These are phyloP conservation scores for Penicilliopsis zonata DNA, from an alignment of 495 filamentous ascomycete species.

Conservation along the genomic window DNA sequence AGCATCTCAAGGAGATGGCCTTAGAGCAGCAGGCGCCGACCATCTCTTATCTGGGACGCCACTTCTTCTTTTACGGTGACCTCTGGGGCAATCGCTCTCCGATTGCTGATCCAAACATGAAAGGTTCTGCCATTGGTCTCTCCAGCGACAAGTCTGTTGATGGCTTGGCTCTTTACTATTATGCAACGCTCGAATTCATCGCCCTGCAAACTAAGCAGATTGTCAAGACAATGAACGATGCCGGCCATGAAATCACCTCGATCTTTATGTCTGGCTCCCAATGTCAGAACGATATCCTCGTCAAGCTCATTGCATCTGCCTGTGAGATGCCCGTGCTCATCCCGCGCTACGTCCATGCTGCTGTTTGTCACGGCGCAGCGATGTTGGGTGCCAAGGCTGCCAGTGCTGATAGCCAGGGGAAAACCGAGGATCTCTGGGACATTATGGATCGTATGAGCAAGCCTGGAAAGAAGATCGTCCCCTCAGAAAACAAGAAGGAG, in stretches of 20 bases:
- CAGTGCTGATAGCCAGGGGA: slow-evolving; percentile 59
- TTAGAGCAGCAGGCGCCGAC: slow-evolving; percentile 54
- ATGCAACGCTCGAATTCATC: slow-evolving; percentile 92
- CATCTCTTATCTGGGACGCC: slow-evolving; percentile 73
- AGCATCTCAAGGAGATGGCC: slow-evolving; percentile 67
- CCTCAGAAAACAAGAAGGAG: slow-evolving; percentile 54
- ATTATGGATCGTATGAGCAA: slow-evolving; percentile 98
- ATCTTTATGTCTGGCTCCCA: slow-evolving; percentile 99
- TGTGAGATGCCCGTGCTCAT: slow-evolving; percentile 88
- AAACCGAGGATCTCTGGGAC: slow-evolving; percentile 77
- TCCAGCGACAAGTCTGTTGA: slow-evolving; percentile 76
- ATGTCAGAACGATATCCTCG: slow-evolving; percentile 88
- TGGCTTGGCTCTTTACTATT: slow-evolving; percentile 82
- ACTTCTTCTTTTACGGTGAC: slow-evolving; percentile 97
- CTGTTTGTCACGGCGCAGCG: slow-evolving; percentile 92
- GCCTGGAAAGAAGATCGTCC: slow-evolving; percentile 70
- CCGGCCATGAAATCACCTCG: slow-evolving; percentile 72
- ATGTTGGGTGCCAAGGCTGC: slow-evolving; percentile 97
- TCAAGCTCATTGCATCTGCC: slow-evolving; percentile 79
- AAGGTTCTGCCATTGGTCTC: slow-evolving; percentile 74
- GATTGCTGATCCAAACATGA: slow-evolving; percentile 85
- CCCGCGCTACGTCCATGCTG: slow-evolving; percentile 82
- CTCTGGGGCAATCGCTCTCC: slow-evolving; percentile 96
- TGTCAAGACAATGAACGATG: slow-evolving; percentile 77
- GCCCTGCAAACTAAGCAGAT: slow-evolving; percentile 94